Conservation (phyloP, 1,284 basidiomycete species). For the Ceratobasidium sp. region DNA sequence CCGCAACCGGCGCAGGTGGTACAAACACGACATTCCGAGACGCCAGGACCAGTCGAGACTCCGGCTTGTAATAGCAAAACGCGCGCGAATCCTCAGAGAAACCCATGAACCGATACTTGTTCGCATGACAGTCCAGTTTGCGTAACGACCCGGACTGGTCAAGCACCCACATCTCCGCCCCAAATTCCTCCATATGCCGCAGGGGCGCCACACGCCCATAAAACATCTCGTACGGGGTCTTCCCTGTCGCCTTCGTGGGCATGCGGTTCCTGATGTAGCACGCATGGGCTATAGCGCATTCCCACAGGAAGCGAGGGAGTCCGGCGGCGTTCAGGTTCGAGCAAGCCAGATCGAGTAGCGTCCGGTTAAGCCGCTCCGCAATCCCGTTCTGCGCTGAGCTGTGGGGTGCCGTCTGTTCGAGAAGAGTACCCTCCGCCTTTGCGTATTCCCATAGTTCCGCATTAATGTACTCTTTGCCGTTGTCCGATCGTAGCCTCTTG, state of each 20-base stretch:
- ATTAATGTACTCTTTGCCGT: background rate
- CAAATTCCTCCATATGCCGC: background rate
- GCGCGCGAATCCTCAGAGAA: background rate
- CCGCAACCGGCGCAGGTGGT: background rate
- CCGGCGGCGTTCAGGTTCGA: background rate
- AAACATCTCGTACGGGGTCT: background rate
- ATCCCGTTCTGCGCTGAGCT: slow-evolving; percentile 51
- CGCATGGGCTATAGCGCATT: background rate
- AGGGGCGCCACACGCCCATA: background rate
- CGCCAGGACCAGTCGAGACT: background rate
- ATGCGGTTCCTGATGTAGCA: background rate
- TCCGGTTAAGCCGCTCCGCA: slow-evolving; percentile 50
- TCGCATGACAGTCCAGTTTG: slow-evolving; percentile 14
- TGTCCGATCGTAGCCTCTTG: background rate
- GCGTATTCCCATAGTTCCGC: background rate
- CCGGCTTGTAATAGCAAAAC: background rate
- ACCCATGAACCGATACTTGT: background rate
- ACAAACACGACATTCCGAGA: background rate
- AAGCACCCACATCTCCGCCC: background rate
- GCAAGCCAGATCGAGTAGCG: slow-evolving; percentile 22
- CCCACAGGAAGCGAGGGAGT: slow-evolving; percentile 6
- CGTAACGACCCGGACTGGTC: background rate
- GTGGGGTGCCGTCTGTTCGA: slow-evolving; percentile 45
- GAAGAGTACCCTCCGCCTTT: background rate
- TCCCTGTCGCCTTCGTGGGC: background rate